A percentile compares a stretch with the other conserved stretches of the same genome.
These are phyloP conservation scores for Pseudocercospora eumusae DNA, from an alignment of 2,329 filamentous ascomycete genomes.

Conservation along the genomic window DNA sequence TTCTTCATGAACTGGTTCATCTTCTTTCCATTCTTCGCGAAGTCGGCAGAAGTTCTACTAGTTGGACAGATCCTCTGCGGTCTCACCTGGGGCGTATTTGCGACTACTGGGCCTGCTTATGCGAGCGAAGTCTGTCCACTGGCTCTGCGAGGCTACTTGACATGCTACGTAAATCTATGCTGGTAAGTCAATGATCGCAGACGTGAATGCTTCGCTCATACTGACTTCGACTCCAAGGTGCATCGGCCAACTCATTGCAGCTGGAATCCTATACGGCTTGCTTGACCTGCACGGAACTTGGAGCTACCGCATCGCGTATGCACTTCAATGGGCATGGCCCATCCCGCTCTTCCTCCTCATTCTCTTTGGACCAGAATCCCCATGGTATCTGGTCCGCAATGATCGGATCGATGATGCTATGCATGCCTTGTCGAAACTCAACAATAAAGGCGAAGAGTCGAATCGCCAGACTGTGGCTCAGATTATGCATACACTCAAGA, in stretches of 20 bases:
- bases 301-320: slow-evolving; percentile 45
- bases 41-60: slow-evolving; percentile 34
- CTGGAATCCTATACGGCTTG: slow-evolving; percentile 36
- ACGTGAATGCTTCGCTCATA: not conserved
- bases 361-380: slow-evolving; percentile 35
- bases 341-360: slow-evolving; percentile 33
- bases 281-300: slow-evolving; percentile 30
- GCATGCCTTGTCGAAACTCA: slow-evolving; percentile 36
- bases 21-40: slow-evolving; percentile 21
- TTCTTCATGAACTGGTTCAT: slow-evolving; percentile 46
- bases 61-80: slow-evolving; percentile 38
- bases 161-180: slow-evolving; percentile 53
- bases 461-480: slow-evolving; percentile 39
- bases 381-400: slow-evolving; percentile 40
- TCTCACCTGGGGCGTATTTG: slow-evolving; percentile 26
- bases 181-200: slow-evolving; percentile 34
- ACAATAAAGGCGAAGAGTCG: slow-evolving; percentile 22
- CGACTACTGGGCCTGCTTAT: slow-evolving; percentile 20
- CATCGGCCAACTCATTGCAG: slow-evolving; percentile 49
- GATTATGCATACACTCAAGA: slow-evolving; percentile 39
- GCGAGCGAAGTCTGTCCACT: slow-evolving; percentile 41
- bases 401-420: slow-evolving; percentile 38
- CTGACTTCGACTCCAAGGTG: slow-evolving; percentile 7
- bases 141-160: slow-evolving; percentile 59
- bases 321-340: slow-evolving; percentile 44